phyloP scores from a whole-genome alignment of 1,139 yeast species.

The Lodderomyces elongisporus region DNA sequence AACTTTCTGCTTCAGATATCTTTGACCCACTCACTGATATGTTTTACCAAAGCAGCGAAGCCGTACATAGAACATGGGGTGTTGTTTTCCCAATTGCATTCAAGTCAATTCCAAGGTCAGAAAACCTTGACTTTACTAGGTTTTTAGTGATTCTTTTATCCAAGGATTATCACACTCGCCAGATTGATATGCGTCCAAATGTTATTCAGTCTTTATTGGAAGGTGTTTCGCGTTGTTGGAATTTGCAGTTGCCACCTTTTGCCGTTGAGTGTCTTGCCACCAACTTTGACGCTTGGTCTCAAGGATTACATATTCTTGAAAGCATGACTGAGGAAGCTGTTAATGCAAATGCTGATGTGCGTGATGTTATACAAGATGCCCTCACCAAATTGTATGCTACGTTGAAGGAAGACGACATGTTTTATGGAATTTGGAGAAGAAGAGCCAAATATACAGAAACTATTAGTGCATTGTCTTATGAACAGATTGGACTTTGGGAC shows the following conservation, averaged over 20 bases:
- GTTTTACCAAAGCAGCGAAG: slow-evolving; percentile 75
- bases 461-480: slow-evolving; percentile 86
- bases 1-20: slow-evolving; percentile 54
- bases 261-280: slow-evolving; percentile 83
- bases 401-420: slow-evolving; percentile 92
- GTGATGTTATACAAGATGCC: slow-evolving; percentile 88
- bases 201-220: slow-evolving; percentile 80
- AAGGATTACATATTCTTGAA: slow-evolving; percentile 78
- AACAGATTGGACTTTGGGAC: slow-evolving; percentile 93
- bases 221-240: slow-evolving; percentile 71
- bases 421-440: slow-evolving; percentile 95
- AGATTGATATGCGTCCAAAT: slow-evolving; percentile 81
- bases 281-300: slow-evolving; percentile 89
- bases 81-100: slow-evolving; percentile 79
- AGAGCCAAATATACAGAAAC: slow-evolving; percentile 93
- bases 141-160: slow-evolving; percentile 74
- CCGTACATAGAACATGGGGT: slow-evolving; percentile 83
- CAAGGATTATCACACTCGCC: slow-evolving; percentile 87
- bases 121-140: slow-evolving; percentile 77
- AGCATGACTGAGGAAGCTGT: slow-evolving; percentile 63
- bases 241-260: slow-evolving; percentile 88
- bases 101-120: slow-evolving; percentile 67
- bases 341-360: slow-evolving; percentile 66
- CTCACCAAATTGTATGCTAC: slow-evolving; percentile 83
- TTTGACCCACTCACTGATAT: slow-evolving; percentile 72